Conservation (phyloP, 2,329 filamentous ascomycete species). For the Chaetomium sp. region DNA sequence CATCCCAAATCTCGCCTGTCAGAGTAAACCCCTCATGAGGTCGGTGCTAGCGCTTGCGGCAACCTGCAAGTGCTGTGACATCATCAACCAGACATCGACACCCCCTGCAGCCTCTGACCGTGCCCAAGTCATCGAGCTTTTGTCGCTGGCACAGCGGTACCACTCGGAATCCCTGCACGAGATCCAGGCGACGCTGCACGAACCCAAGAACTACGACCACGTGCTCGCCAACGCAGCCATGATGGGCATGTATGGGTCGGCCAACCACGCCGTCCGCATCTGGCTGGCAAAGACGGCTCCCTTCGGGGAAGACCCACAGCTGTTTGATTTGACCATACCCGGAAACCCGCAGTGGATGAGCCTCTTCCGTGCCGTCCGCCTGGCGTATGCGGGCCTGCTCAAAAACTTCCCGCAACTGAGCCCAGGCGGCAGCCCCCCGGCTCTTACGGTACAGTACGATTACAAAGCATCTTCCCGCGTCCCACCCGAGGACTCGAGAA, state of each 20-base stretch:
- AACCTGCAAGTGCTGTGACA: constrained; percentile 44
- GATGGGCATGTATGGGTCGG: constrained; percentile 47
- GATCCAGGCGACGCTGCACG: constrained; percentile 41
- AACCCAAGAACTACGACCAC: constrained; percentile 40
- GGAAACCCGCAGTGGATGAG: constrained; percentile 44
- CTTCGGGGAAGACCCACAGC: constrained; percentile 12
- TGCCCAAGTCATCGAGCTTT: constrained; percentile 40
- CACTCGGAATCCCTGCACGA: constrained; percentile 44
- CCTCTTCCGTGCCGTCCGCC: constrained; percentile 42
- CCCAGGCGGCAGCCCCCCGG: constrained; percentile 15
- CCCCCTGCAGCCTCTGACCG: constrained; percentile 6
- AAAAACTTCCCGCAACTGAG: constrained; percentile 19
- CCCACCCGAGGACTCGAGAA: neutral
- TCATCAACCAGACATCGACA: constrained; percentile 30
- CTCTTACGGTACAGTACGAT: constrained; percentile 1
- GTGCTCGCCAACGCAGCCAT: constrained; percentile 45
- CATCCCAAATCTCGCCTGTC: constrained; percentile 47
- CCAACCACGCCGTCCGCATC: constrained; percentile 44
- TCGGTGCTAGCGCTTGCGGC: constrained; percentile 48
- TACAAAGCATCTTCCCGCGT: neutral
- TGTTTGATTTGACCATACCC: constrained; percentile 39
- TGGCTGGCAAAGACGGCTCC: constrained; percentile 37
- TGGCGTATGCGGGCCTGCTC: constrained; percentile 41
- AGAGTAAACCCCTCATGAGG: constrained; percentile 45
- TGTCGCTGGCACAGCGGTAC: constrained; percentile 42